Conservation (phyloP, 2,329 filamentous ascomycete genomes). For the Sclerotiophoma versabilis region DNA sequence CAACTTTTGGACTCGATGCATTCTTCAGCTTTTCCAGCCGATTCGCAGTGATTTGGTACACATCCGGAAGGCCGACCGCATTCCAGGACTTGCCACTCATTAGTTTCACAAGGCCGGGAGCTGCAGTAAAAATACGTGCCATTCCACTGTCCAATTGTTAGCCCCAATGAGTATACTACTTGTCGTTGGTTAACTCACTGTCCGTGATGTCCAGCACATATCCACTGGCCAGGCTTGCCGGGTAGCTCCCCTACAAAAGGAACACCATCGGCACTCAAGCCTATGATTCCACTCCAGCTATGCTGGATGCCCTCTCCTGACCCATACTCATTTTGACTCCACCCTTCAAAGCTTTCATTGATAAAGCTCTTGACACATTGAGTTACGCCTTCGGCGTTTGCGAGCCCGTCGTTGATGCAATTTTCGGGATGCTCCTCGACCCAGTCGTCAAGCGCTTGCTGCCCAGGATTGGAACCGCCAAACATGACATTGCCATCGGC, state of each 20-base stretch:
- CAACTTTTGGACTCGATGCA: slow-evolving; percentile 2
- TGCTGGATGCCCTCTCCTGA: slow-evolving; percentile 42
- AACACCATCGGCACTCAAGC: slow-evolving; percentile 35
- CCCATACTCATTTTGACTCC: slow-evolving; percentile 31
- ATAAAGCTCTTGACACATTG: slow-evolving; percentile 35
- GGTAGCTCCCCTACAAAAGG: slow-evolving; percentile 35
- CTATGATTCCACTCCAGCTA: slow-evolving; percentile 41
- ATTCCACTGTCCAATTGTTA: slow-evolving; percentile 29
- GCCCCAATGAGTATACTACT: not conserved
- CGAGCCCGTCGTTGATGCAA: slow-evolving; percentile 40
- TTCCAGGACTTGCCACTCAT: slow-evolving; percentile 31
- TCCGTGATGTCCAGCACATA: slow-evolving; percentile 40
- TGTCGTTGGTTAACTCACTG: slow-evolving; percentile 24
- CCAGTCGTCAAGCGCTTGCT: slow-evolving; percentile 40
- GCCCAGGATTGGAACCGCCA: slow-evolving; percentile 44
- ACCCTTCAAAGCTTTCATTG: slow-evolving; percentile 34
- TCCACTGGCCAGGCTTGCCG: slow-evolving; percentile 34
- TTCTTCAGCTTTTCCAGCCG: slow-evolving; percentile 20
- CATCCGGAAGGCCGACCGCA: slow-evolving; percentile 30
- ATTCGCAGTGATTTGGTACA: slow-evolving; percentile 31
- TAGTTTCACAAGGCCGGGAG: slow-evolving; percentile 34
- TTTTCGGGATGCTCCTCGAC: slow-evolving; percentile 37
- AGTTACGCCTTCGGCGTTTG: slow-evolving; percentile 34
- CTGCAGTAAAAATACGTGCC: slow-evolving; percentile 38
- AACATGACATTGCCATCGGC: slow-evolving; percentile 44